Conservation (phyloP, 192 early-diverging fungal species). For the Podila verticillata region DNA sequence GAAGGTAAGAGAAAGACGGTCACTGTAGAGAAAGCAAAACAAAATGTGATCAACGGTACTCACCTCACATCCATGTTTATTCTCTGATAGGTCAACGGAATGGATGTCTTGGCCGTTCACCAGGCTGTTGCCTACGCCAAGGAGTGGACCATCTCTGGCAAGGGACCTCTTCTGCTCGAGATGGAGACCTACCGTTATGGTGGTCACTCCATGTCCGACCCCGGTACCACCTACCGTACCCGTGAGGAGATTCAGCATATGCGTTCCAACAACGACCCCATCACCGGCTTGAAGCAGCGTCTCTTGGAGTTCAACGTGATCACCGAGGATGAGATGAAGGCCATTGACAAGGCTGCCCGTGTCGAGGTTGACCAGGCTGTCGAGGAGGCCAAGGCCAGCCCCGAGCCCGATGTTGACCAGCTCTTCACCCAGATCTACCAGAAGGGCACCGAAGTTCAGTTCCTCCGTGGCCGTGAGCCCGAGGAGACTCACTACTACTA, state of each 20-base stretch:
- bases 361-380: conserved; percentile 87
- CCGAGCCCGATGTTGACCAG: conserved; percentile 74
- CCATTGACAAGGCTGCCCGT: conserved; percentile 94
- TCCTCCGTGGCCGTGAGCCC: conserved; percentile 86
- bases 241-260: conserved; percentile 99
- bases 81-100: conserved; percentile 73
- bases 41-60: no score
- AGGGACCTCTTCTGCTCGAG: conserved; percentile 95
- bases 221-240: conserved; percentile 98
- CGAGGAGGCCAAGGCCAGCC: conserved; percentile 80
- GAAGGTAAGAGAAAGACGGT: conserved; percentile 56
- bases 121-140: conserved; percentile 88
- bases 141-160: conserved; percentile 81
- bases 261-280: conserved; percentile 92
- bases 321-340: conserved; percentile 92
- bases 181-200: conserved; percentile 99
- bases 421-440: conserved; percentile 89
- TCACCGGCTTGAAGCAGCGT: conserved; percentile 90
- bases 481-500: conserved; percentile 65
- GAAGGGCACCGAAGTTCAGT: conserved; percentile 74
- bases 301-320: conserved; percentile 74
- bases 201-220: conserved; percentile 99
- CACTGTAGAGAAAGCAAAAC: no score
- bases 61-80: no score
- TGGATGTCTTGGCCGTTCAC: conserved; percentile 94